These are phyloP conservation scores for Debaryomyces coudertii DNA, from an alignment of 1,139 yeast genomes.

Conservation along the genomic window DNA sequence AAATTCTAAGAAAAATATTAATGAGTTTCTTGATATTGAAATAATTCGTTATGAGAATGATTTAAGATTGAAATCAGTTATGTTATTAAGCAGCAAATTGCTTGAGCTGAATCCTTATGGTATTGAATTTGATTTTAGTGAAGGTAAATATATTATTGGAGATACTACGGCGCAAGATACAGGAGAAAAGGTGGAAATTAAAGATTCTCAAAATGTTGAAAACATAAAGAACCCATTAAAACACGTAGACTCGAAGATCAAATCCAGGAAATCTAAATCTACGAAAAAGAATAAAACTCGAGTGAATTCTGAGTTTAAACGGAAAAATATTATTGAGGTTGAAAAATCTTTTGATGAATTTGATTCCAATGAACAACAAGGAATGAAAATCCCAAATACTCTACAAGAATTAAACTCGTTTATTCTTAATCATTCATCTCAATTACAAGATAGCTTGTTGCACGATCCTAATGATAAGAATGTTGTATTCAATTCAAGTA, in stretches of 20 bases:
- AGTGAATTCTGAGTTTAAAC: slow-evolving; percentile 6
- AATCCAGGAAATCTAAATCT: neutral
- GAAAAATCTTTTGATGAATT: neutral
- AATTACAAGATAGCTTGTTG: slow-evolving; percentile 18
- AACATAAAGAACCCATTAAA: slow-evolving; percentile 6
- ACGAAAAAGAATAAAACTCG: neutral
- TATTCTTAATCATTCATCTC: slow-evolving; percentile 32
- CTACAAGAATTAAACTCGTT: slow-evolving; percentile 37
- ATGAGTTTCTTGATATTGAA: slow-evolving; percentile 6
- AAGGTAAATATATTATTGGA: slow-evolving; percentile 1
- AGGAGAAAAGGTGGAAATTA: neutral
- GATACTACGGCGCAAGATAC: neutral
- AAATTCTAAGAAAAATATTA: neutral
- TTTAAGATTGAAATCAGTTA: slow-evolving; percentile 27
- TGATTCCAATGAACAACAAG: slow-evolving; percentile 4
- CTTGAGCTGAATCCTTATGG: slow-evolving; percentile 14
- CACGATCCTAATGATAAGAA: slow-evolving; percentile 3
- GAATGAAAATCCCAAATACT: slow-evolving; percentile 20
- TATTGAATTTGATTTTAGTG: slow-evolving; percentile 15
- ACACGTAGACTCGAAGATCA: neutral
- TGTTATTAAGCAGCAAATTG: slow-evolving; percentile 24
- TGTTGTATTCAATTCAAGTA: slow-evolving; percentile 7
- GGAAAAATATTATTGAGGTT: slow-evolving; percentile 8
- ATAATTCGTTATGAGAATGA: slow-evolving; percentile 26
- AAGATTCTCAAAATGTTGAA: slow-evolving; percentile 4